phyloP scores from a whole-genome alignment of 768 basidiomycete species.

The Boletus rubroflammeus region DNA sequence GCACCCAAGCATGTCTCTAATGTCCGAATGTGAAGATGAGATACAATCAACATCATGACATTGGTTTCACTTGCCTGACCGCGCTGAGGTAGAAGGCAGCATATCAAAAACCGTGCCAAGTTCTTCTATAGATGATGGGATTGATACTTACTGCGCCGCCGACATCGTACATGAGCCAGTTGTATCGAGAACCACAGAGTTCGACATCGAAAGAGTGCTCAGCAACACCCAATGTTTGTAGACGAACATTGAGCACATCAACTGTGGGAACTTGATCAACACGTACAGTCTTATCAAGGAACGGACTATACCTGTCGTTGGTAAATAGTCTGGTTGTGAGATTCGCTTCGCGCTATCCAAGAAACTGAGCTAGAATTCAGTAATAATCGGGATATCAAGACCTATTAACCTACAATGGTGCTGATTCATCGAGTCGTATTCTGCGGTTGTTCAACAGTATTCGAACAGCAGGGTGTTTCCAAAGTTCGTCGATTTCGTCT shows the following conservation, averaged over 20 bases:
- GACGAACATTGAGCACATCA: constrained; percentile 73
- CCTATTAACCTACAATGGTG: constrained; percentile 56
- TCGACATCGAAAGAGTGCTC: constrained; percentile 72
- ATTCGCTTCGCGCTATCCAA: constrained; percentile 63
- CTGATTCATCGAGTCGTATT: constrained; percentile 71
- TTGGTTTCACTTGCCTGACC: constrained; percentile 48
- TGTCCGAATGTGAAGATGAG: constrained; percentile 13
- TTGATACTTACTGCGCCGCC: constrained; percentile 65
- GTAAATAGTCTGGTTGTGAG: constrained; percentile 64
- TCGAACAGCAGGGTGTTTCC: constrained; percentile 66
- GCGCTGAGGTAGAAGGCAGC: constrained; percentile 38
- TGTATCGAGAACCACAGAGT: constrained; percentile 57
- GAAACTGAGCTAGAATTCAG: constrained; percentile 47
- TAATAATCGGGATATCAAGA: background rate
- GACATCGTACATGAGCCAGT: constrained; percentile 82
- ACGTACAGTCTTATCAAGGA: background rate
- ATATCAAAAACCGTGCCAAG: background rate
- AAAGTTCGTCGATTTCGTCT: constrained; percentile 58
- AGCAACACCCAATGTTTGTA: constrained; percentile 77
- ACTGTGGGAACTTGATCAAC: constrained; percentile 37
- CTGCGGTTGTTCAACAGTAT: constrained; percentile 53
- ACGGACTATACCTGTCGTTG: constrained; percentile 53
- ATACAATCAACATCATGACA: constrained; percentile 11
- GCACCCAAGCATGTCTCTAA: constrained; percentile 77
- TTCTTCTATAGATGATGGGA: background rate